A percentile compares a stretch with the other conserved stretches of the same genome.
Conservation (phyloP, 441 rosid genomes). For the Pelargonium australe region DNA sequence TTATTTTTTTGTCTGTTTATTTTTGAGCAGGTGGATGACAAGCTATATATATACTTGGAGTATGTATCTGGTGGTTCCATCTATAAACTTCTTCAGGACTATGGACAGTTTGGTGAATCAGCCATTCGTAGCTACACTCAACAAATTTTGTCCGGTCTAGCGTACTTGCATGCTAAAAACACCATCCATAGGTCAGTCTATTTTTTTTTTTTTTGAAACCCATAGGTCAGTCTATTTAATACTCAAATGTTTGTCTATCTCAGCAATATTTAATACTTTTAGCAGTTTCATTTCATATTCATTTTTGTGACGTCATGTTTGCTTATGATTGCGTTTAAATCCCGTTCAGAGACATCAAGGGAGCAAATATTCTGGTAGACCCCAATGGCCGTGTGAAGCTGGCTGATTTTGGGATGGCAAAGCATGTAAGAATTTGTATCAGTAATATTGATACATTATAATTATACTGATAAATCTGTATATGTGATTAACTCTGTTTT, state of each 20-base stretch:
- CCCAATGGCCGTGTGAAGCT: constrained; percentile 4
- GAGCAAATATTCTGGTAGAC: constrained; percentile 1
- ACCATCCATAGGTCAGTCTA: constrained; percentile 6
- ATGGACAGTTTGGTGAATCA: constrained; percentile 12
- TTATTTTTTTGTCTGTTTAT: background rate
- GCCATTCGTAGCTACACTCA: constrained; percentile 15
- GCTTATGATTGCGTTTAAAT: background rate
- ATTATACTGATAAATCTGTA: background rate
- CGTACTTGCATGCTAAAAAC: constrained; percentile 13
- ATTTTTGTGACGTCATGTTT: background rate
- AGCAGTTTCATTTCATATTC: background rate
- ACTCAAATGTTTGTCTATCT: background rate
- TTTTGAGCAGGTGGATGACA: constrained; percentile 8
- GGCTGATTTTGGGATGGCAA: constrained; percentile 9
- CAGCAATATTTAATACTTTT: background rate
- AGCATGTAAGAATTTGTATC: background rate
- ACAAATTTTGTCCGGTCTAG: constrained; percentile 15
- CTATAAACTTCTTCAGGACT: constrained; percentile 13
- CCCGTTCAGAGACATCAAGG: background rate
- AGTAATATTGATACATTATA: background rate
- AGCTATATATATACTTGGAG: constrained; percentile 14
- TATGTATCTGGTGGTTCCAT: constrained; percentile 17
- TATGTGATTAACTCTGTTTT: background rate
- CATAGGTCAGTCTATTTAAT: background rate
- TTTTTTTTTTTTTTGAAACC: background rate